Base-by-base conservation (phyloP, 23 red algal species). In the Gracilaria caudata region DNA sequence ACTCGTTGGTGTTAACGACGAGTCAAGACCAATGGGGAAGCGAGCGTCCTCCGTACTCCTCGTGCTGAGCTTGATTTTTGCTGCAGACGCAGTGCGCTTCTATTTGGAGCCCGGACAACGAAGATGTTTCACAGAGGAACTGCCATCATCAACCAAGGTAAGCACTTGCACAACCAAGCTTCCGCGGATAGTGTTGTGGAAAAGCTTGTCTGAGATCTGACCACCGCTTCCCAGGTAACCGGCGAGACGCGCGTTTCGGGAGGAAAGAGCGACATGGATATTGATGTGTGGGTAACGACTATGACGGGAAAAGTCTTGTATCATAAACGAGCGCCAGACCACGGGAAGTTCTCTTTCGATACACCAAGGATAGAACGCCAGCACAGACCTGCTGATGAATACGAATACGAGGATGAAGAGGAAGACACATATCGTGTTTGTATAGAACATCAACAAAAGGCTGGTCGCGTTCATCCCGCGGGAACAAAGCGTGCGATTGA, bases 211-310 rank as follows among this genome's bases (percentile, higher is more conserved):
- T 16, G 32, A 80, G 36, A 61, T 86, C 41, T 86, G 82, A 45
- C 63, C 33, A 54, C 21, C 5, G 32, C 1, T 41, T 70, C 68
- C 36, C 37, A 93, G 90, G 83, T 93, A 14, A 77, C 81, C 30
- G 90, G 80, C 36, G 80, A 91, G 87, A 73, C 82, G 39, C 84
- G 59, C 60, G 82, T 96, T 25, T 77, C 86, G 26, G 82, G 51
- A 45, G 88, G 88, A 49, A 91, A 87, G 56, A 82, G 94, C 75
- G 83, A 96, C 36, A 90, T 96, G 86, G 82, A 86, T 17, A 85
- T 93, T 34, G 90, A 93, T 33, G 90, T 93, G 16, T 93, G 90
- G 90, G 72, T 93, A 45, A 93, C 82, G 35, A 93, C 81, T 8
- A 24, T 79, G 61, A 21, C 80, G 21, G 90, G 90, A 61, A 85